These are phyloP conservation scores for Sclerotinia nivalis DNA, from an alignment of 2,329 filamentous ascomycete species.

Conservation along the genomic window DNA sequence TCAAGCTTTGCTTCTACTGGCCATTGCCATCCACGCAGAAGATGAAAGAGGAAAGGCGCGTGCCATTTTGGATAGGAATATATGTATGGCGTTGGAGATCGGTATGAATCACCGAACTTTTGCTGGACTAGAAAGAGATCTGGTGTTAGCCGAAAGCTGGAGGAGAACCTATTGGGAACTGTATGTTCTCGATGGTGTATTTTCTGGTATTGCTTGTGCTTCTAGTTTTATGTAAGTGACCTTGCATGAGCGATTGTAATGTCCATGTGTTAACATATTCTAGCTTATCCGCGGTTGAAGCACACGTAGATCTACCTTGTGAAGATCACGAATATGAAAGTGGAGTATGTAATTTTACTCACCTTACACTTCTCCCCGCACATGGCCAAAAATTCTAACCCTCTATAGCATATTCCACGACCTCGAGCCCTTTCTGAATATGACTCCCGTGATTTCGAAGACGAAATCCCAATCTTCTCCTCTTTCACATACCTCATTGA, in stretches of 20 bases:
- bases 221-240: slow-evolving; percentile 34
- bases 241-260: not conserved
- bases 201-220: slow-evolving; percentile 31
- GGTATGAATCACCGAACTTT: slow-evolving; percentile 60
- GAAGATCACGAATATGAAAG: slow-evolving; percentile 47
- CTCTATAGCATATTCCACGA: slow-evolving; percentile 41
- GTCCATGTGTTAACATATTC: not conserved
- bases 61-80: slow-evolving; percentile 49
- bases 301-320: slow-evolving; percentile 45
- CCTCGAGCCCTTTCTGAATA: slow-evolving; percentile 43
- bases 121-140: slow-evolving; percentile 45
- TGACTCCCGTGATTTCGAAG: slow-evolving; percentile 41
- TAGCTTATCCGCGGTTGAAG: slow-evolving; percentile 38
- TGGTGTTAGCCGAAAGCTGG: slow-evolving; percentile 46
- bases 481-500: slow-evolving; percentile 46
- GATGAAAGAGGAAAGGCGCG: slow-evolving; percentile 36
- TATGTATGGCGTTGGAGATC: slow-evolving; percentile 59
- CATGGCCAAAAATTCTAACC: slow-evolving; percentile 23
- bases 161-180: slow-evolving; percentile 47
- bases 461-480: slow-evolving; percentile 43
- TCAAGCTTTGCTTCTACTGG: slow-evolving; percentile 44
- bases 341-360: slow-evolving; percentile 40
- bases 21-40: slow-evolving; percentile 44
- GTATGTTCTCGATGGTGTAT: slow-evolving; percentile 39
- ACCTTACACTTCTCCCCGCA: slow-evolving; percentile 14